Percentiles rank a stretch among this genome's conserved stretches.
phyloP scores from a whole-genome alignment of 179 eudicot species.

The Spinacia oleracea region DNA sequence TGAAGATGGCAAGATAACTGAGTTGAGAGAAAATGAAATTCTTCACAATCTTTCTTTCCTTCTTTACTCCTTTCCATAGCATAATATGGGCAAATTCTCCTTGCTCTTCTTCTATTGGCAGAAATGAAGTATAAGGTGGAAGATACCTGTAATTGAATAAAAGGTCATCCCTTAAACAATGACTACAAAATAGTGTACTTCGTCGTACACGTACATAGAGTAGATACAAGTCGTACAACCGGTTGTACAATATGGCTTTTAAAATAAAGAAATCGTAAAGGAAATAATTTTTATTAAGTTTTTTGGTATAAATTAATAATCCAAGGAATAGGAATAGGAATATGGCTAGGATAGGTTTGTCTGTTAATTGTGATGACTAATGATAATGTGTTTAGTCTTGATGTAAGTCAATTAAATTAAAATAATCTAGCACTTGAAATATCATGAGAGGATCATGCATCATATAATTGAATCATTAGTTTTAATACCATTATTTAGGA shows the following conservation, averaged over 20 bases:
- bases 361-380: too few species aligned
- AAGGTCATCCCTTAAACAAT: too few species aligned
- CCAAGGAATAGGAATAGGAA: neutral
- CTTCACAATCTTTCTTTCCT: conserved; percentile 10
- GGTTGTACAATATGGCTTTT: too few species aligned
- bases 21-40: conserved; percentile 46
- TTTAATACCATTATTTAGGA: neutral
- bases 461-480: too few species aligned
- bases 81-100: neutral
- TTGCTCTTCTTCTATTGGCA: conserved; percentile 25
- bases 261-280: too few species aligned
- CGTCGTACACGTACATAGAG: too few species aligned
- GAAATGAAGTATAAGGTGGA: conserved; percentile 46
- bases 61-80: conserved; percentile 2
- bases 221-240: too few species aligned
- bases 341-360: too few species aligned
- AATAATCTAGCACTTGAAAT: neutral
- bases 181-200: too few species aligned
- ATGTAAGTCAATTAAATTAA: neutral
- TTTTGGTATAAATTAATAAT: neutral
- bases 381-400: neutral
- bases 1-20: conserved; percentile 49
- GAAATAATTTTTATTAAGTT: neutral
- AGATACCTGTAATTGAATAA: conserved; percentile 44
- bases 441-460: neutral